Conservation (phyloP, 2,329 filamentous ascomycete species). For the Xylaria sp. region DNA sequence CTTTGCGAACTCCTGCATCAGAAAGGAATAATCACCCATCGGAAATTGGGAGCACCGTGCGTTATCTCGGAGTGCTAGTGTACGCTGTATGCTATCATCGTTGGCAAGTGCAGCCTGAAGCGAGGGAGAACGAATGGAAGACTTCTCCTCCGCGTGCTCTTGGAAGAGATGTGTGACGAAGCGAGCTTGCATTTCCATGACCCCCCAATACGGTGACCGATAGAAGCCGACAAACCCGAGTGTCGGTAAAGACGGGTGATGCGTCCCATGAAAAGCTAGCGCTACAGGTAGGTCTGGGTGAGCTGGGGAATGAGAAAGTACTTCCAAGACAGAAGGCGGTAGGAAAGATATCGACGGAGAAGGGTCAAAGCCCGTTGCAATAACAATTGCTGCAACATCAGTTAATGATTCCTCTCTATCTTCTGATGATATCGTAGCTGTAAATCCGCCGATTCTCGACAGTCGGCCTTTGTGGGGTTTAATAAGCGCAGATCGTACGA, state of each 20-base stretch:
- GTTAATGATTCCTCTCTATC: constrained; percentile 53
- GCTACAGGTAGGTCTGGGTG: constrained; percentile 70
- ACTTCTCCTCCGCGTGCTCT: constrained; percentile 13
- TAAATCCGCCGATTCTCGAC: constrained; percentile 50
- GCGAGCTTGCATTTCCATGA: constrained; percentile 87
- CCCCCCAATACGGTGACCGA: constrained; percentile 84
- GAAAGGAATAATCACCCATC: constrained; percentile 82
- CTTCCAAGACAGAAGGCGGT: constrained; percentile 62
- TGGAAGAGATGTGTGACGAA: constrained; percentile 61
- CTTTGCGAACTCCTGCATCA: constrained; percentile 76
- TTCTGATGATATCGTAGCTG: constrained; percentile 49
- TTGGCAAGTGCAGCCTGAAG: constrained; percentile 55
- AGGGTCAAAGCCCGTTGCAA: constrained; percentile 80
- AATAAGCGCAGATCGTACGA: constrained; percentile 74
- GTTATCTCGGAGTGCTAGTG: constrained; percentile 62
- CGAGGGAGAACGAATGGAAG: constrained; percentile 38
- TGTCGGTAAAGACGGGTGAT: constrained; percentile 68
- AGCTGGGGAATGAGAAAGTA: constrained; percentile 65
- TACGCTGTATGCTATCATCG: constrained; percentile 58
- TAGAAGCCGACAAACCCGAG: constrained; percentile 87
- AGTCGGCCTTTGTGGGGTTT: constrained; percentile 61
- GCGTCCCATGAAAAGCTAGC: constrained; percentile 73
- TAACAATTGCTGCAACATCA: constrained; percentile 72
- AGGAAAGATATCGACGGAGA: constrained; percentile 73
- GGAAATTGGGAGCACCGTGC: constrained; percentile 75